Evolutionary conservation across 129 eudicot species (phyloP), one percentile per base, ranked within the genome.

Genomic region (Erigeron canadensis): DNA sequence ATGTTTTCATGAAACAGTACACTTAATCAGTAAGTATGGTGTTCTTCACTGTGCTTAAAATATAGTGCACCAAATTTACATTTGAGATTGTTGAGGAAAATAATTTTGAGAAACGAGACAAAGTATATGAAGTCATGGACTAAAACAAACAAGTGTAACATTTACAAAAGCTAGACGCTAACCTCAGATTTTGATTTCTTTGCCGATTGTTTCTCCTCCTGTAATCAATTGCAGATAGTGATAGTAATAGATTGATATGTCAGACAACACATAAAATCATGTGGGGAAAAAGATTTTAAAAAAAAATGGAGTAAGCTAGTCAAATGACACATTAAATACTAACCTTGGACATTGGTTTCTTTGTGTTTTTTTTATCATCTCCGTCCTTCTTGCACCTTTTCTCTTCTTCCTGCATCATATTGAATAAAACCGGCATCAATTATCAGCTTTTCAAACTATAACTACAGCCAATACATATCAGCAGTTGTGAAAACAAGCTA

Each of bases 161-260:
- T 46, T 8, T 74, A 23, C 15, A 64, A 8, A 51, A 51, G 42
- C 43, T 64, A 69, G 58, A 40, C 21, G 58, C 48, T 43, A 54
- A 85, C 91, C 89, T 90, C 79, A 28, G 85, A 55, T 39, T 76
- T 82, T 51, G 21, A 1, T 61, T 61, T 38, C 19, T 38, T 23
- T 23, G 64, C 39, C 55, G 34, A 50, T 23, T 70, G 74, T 12
- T 39, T 66, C 22, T 43, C 73, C 39, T 45, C 81, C 76, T 79
- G 71, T 43, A 22, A 19, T 45, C 21, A 21, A 68, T 37, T 56
- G 15, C 12, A 47, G 0, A 22, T 0, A 73, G 62, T 8, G 21
- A 72, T 48, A 11, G 4, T 48, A 48, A 48, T 47, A 10, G n/a
- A 48, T 16, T 13, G 12, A 50, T 50, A 7, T 8, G 16, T 11